Conservation (phyloP, 2,329 filamentous ascomycete genomes). For the Aspergillus ibericus region DNA sequence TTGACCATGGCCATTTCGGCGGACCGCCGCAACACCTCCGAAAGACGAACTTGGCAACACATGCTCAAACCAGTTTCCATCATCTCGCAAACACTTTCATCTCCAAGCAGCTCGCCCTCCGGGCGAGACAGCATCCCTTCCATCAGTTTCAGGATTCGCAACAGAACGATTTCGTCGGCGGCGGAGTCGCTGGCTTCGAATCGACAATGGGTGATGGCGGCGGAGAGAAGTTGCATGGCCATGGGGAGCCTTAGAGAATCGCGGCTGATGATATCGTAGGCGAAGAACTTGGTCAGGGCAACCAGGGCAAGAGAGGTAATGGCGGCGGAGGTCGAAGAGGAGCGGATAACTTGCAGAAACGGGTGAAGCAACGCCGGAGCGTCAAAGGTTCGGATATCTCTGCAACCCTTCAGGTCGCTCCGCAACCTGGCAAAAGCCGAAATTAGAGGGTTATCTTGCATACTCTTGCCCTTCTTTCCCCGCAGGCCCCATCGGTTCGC, state of each 20-base stretch:
- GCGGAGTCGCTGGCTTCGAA: constrained; percentile 96
- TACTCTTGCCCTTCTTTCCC: constrained; percentile 93
- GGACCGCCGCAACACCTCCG: constrained; percentile 83
- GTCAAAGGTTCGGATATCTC: constrained; percentile 88
- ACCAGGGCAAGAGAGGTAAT: constrained; percentile 94
- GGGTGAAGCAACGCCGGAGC: constrained; percentile 85
- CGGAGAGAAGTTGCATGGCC: constrained; percentile 91
- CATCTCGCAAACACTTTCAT: constrained; percentile 98
- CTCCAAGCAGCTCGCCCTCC: constrained; percentile 88
- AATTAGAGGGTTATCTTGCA: constrained; percentile 96
- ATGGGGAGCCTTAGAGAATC: constrained; percentile 83
- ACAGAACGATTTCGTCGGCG: constrained; percentile 90
- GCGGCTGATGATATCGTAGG: constrained; percentile 85
- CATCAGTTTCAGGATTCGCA: constrained; percentile 96
- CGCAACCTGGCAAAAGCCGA: constrained; percentile 88
- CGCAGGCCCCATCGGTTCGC: constrained; percentile 88
- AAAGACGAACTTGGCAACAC: constrained; percentile 90
- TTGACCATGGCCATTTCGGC: constrained; percentile 97
- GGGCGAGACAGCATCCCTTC: constrained; percentile 96
- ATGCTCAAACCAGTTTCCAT: constrained; percentile 98
- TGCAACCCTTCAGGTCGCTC: constrained; percentile 81
- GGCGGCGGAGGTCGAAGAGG: constrained; percentile 90
- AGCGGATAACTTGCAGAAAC: constrained; percentile 94
- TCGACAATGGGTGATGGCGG: constrained; percentile 93
- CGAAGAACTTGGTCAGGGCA: constrained; percentile 93